Conservation (phyloP, 768 basidiomycete genomes). For the Tylopilus rubrobrunneus region DNA sequence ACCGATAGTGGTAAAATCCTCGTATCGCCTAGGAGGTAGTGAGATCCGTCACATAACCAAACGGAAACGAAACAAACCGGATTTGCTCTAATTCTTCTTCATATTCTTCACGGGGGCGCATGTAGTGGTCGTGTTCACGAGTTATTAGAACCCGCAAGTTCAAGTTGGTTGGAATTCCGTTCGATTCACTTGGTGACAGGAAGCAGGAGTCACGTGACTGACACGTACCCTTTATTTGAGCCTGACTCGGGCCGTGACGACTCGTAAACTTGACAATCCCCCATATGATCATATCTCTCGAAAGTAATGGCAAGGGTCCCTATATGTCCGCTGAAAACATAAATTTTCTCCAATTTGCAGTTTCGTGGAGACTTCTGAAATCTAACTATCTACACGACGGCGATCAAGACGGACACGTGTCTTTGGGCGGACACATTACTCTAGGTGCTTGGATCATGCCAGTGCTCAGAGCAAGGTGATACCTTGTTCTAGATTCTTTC, state of each 20-base stretch:
- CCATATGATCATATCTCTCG: too few species aligned
- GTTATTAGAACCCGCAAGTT: conserved; percentile 18
- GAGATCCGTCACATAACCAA: conserved; percentile 5
- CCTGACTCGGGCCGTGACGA: too few species aligned
- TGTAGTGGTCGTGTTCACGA: conserved; percentile 20
- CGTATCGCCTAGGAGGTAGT: conserved; percentile 65
- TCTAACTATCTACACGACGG: conserved; percentile 8
- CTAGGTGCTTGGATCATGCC: neutral
- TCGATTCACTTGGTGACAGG: neutral
- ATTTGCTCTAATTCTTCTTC: conserved; percentile 69
- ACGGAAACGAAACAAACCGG: conserved; percentile 37
- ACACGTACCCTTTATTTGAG: too few species aligned
- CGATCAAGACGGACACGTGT: conserved; percentile 27
- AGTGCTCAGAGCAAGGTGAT: conserved; percentile 3
- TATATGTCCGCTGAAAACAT: too few species aligned
- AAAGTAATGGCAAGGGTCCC: too few species aligned
- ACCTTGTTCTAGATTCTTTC: conserved; percentile 5
- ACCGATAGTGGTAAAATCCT: conserved; percentile 96
- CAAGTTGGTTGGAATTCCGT: neutral
- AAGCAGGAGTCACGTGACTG: too few species aligned
- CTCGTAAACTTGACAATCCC: too few species aligned
- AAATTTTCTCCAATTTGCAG: neutral
- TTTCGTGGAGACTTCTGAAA: conserved; percentile 10
- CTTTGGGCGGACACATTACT: conserved; percentile 12
- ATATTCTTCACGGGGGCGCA: conserved; percentile 38